Conservation (phyloP, 2,329 filamentous ascomycete species). For the Seiridium cupressi region DNA sequence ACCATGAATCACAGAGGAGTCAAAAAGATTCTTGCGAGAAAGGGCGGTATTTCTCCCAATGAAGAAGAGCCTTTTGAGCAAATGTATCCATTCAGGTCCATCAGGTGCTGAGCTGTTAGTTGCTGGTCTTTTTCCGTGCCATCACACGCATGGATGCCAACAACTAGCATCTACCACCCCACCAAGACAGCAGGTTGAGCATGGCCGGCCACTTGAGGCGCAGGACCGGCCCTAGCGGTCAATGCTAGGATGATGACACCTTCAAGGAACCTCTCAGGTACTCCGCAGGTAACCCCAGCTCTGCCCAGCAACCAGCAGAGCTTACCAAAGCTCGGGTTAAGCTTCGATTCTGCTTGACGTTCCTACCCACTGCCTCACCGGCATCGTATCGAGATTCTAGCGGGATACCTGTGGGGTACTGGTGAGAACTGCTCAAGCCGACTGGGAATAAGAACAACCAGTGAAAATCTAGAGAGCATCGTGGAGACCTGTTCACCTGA, state of each 20-base stretch:
- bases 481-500: constrained; percentile 10
- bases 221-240: background rate
- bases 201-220: constrained; percentile 6
- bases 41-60: too few species aligned
- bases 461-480: constrained; percentile 2
- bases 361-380: background rate
- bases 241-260: constrained; percentile 2
- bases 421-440: background rate
- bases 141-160: background rate
- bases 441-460: background rate
- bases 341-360: background rate
- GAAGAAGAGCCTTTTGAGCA: too few species aligned
- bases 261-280: constrained; percentile 1
- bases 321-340: background rate
- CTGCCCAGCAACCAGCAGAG: background rate
- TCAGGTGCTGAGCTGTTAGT: background rate
- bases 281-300: background rate
- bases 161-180: constrained; percentile 5
- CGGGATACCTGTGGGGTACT: constrained; percentile 3
- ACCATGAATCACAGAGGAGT: background rate
- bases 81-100: too few species aligned
- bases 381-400: background rate
- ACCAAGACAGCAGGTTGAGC: background rate
- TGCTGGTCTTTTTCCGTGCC: background rate
- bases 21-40: too few species aligned